These are phyloP conservation scores for Botrytis pseudocinerea DNA, from an alignment of 2,329 filamentous ascomycete species.

Conservation along the genomic window DNA sequence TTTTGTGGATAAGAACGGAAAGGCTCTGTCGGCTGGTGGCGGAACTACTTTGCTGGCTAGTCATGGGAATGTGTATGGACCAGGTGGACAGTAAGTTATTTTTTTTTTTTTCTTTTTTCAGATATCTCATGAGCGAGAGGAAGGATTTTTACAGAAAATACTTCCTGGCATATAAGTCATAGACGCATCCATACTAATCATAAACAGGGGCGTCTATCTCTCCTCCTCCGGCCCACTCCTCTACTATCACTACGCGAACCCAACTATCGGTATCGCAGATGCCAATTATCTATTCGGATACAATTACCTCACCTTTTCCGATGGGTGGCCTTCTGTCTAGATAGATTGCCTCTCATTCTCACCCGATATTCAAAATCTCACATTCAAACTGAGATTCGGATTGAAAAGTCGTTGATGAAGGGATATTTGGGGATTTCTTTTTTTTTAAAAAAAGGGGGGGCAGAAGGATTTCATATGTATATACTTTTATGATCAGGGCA, in stretches of 20 bases:
- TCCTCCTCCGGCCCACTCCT: slow-evolving; percentile 38
- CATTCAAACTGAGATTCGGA: not conserved
- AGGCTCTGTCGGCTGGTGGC: slow-evolving; percentile 54
- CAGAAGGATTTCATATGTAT: too few species aligned
- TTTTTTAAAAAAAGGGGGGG: too few species aligned
- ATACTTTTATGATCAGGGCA: too few species aligned
- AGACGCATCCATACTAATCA: slow-evolving; percentile 21
- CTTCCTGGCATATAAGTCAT: too few species aligned
- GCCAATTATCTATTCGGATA: slow-evolving; percentile 48
- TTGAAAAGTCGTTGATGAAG: not conserved
- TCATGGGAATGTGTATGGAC: slow-evolving; percentile 62
- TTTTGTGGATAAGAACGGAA: slow-evolving; percentile 59
- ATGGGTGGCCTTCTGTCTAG: slow-evolving; percentile 47
- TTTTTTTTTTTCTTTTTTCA: not conserved
- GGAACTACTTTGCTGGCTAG: slow-evolving; percentile 62
- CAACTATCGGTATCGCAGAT: slow-evolving; percentile 52
- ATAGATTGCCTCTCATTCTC: not conserved
- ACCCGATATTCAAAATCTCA: not conserved
- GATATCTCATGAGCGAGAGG: too few species aligned
- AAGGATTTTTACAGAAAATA: too few species aligned
- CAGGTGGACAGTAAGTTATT: slow-evolving; percentile 55
- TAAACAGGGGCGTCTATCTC: slow-evolving; percentile 36
- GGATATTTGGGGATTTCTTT: too few species aligned
- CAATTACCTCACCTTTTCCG: slow-evolving; percentile 46
- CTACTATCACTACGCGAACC: slow-evolving; percentile 63